A percentile compares a stretch with the other conserved stretches of the same genome.
These are phyloP conservation scores for Avena eriantha DNA, from an alignment of 176 grass and related monocot species.

Conservation along the genomic window DNA sequence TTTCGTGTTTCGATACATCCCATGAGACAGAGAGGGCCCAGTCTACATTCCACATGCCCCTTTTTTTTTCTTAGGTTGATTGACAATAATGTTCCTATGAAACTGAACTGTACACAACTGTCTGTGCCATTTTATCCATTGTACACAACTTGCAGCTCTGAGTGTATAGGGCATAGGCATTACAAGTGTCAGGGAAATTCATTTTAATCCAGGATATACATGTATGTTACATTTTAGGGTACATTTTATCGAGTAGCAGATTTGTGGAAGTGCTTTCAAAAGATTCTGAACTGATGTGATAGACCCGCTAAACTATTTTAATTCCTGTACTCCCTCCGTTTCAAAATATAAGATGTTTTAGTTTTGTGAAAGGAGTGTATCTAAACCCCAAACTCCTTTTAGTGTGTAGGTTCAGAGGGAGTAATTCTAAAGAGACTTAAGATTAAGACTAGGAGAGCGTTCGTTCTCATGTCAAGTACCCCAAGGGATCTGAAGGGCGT, in stretches of 20 bases:
- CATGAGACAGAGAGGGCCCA: constrained; percentile 27
- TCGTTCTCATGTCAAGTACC: neutral
- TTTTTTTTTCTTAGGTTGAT: neutral
- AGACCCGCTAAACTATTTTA: neutral
- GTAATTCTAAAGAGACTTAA: neutral
- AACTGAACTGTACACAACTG: neutral
- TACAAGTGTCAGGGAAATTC: neutral
- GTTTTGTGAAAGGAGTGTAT: too few relatives aligned
- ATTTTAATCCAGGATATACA: neutral
- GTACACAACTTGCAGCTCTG: neutral
- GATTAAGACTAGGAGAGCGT: neutral
- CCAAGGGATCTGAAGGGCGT: too few relatives aligned
- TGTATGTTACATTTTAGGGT: constrained; percentile 16
- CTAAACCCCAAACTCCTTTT: too few relatives aligned
- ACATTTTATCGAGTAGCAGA: neutral
- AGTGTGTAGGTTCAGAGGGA: too few relatives aligned
- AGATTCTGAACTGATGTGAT: neutral
- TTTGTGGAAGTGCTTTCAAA: neutral
- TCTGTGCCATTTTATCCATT: constrained; percentile 8
- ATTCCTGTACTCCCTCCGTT: too few relatives aligned
- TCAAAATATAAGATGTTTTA: too few relatives aligned
- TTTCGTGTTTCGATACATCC: constrained; percentile 80
- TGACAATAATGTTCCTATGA: neutral
- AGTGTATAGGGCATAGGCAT: constrained; percentile 4
- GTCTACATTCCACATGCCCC: neutral